A percentile compares a stretch with the other conserved stretches of the same genome.
These are phyloP conservation scores for Phytopythium cucurbitacearum DNA, from an alignment of 352 stramenopile species.

Conservation along the genomic window DNA sequence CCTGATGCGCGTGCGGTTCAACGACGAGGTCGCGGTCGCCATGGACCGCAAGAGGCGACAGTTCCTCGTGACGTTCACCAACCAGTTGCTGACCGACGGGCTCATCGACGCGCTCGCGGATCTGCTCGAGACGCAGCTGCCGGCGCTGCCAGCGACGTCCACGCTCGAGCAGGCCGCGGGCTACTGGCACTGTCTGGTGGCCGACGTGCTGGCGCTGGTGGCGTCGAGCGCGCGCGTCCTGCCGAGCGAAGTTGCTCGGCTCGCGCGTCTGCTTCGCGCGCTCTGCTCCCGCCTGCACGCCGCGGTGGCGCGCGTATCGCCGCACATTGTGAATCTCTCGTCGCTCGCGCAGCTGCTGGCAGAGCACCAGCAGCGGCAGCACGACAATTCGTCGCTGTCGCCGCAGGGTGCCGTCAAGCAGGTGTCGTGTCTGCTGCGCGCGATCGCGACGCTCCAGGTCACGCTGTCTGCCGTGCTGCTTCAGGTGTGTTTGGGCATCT, in stretches of 20 bases:
- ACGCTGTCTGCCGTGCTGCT: slow-evolving; percentile 58
- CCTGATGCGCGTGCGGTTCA: slow-evolving; percentile 60
- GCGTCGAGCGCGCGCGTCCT: slow-evolving; percentile 47
- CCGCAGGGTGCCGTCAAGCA: slow-evolving; percentile 68
- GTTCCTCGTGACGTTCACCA: slow-evolving; percentile 66
- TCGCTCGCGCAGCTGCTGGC: slow-evolving; percentile 66
- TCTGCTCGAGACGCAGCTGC: slow-evolving; percentile 43
- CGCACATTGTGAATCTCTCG: slow-evolving; percentile 80
- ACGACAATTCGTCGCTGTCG: slow-evolving; percentile 52
- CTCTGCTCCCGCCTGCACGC: slow-evolving; percentile 55
- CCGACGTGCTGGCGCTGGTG: slow-evolving; percentile 61
- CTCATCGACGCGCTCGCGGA: slow-evolving; percentile 48
- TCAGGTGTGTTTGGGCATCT: slow-evolving; percentile 10
- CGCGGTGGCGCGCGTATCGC: slow-evolving; percentile 65
- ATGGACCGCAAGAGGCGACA: slow-evolving; percentile 52
- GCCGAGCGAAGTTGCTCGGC: slow-evolving; percentile 47
- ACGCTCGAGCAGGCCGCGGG: slow-evolving; percentile 61
- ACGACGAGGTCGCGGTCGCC: slow-evolving; percentile 17
- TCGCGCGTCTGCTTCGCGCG: slow-evolving; percentile 46
- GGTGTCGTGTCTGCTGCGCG: slow-evolving; percentile 70
- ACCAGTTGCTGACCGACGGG: slow-evolving; percentile 48
- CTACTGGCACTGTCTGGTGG: slow-evolving; percentile 75
- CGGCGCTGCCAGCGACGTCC: slow-evolving; percentile 48
- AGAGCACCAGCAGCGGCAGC: slow-evolving; percentile 15
- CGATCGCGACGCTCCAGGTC: slow-evolving; percentile 69